Percentiles rank a stretch among this genome's conserved stretches.
Conservation (phyloP, 1,139 yeast genomes). For the Taiozyma onychis region DNA sequence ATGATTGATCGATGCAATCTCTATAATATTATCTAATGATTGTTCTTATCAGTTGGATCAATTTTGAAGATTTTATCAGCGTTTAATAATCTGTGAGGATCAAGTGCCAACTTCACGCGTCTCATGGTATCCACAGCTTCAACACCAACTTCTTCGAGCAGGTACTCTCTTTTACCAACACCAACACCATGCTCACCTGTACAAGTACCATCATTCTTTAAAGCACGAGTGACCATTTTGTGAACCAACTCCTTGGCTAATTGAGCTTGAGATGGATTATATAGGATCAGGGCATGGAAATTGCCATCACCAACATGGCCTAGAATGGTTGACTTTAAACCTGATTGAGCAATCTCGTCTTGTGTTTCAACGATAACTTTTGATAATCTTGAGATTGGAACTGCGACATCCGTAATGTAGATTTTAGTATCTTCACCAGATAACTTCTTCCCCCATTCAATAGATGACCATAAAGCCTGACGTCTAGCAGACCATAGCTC, state of each 20-base stretch:
- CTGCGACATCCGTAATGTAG: conserved; percentile 64
- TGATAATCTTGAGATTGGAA: conserved; percentile 49
- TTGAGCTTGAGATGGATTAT: conserved; percentile 31
- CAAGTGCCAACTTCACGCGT: conserved; percentile 46
- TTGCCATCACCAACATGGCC: conserved; percentile 70
- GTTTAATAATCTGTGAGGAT: conserved; percentile 50
- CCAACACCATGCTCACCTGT: conserved; percentile 72
- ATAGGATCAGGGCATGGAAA: conserved; percentile 50
- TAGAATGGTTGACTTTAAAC: conserved; percentile 44
- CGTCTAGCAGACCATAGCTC: conserved; percentile 67
- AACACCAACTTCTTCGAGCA: conserved; percentile 47
- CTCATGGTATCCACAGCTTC: conserved; percentile 54
- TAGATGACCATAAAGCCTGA: conserved; percentile 61
- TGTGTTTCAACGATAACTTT: conserved; percentile 45
- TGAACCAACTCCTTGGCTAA: conserved; percentile 28
- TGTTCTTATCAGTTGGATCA: conserved; percentile 41
- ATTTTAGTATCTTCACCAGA: conserved; percentile 43
- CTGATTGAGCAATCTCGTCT: conserved; percentile 42
- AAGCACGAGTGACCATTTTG: conserved; percentile 32
- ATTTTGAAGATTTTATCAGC: conserved; percentile 57
- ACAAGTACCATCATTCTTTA: conserved; percentile 50
- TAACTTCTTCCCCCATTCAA: conserved; percentile 50
- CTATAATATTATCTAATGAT: conserved; percentile 5
- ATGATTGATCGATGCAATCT: neutral
- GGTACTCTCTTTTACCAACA: conserved; percentile 47